Evolutionary conservation across 176 grass and related monocot genomes (phyloP).

Genomic region (Tillandsia fasciculata): DNA sequence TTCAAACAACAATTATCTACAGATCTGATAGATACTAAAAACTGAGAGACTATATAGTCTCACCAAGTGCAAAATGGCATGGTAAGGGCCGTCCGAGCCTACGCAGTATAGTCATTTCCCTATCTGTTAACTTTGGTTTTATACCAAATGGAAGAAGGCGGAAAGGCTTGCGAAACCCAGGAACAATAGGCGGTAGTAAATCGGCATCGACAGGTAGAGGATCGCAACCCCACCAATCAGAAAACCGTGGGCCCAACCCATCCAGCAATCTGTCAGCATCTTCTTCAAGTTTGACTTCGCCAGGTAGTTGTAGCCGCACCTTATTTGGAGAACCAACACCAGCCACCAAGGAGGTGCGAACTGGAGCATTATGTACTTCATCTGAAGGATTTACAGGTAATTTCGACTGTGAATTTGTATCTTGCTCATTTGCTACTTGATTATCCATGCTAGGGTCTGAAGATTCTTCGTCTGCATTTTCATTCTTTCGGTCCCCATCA

Average conservation of each 20-base stretch:
- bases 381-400: conserved; percentile 15
- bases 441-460: conserved; percentile 11
- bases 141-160: conserved; percentile 77
- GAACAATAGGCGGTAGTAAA: conserved; percentile 59
- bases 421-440: conserved; percentile 21
- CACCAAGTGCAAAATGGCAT: conserved; percentile 84
- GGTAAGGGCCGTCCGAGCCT: conserved; percentile 54
- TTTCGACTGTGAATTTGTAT: conserved; percentile 8
- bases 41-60: conserved; percentile 19
- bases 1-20: not conserved
- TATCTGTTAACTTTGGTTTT: conserved; percentile 65
- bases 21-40: conserved; percentile 2
- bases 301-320: conserved; percentile 55
- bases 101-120: conserved; percentile 75
- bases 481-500: conserved; percentile 15
- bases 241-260: conserved; percentile 68
- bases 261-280: conserved; percentile 64
- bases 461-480: conserved; percentile 8
- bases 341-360: conserved; percentile 39
- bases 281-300: conserved; percentile 73
- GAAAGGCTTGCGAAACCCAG: conserved; percentile 77
- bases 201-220: conserved; percentile 80
- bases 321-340: conserved; percentile 73
- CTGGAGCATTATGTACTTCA: conserved; percentile 5
- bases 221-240: conserved; percentile 77